Evolutionary conservation across 495 filamentous ascomycete genomes (phyloP), one percentile per base, ranked within the genome.

Genomic region (Aspergillus hancockii): DNA sequence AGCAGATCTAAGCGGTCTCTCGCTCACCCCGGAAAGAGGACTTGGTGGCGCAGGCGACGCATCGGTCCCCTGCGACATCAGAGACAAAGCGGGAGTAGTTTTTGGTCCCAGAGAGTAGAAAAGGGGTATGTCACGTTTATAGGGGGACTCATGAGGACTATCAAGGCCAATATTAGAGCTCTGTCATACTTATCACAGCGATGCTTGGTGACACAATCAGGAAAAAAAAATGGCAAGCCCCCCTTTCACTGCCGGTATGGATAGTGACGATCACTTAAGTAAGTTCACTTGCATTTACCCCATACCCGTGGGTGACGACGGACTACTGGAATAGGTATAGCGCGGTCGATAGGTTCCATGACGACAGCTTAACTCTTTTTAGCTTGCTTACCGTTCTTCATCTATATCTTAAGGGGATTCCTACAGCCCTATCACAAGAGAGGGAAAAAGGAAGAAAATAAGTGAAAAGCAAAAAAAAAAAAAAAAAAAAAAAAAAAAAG

Each of bases 51-150:
- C 45, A 36, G 36, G 45, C 19, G 63, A 49, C 47, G 59, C 62
- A 62, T 67, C 58, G 49, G 56, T 51, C 64, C 58, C 59, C 51
- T 65, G 65, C 55, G 64, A 65, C 66, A 71, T 72, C 62, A 58
- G 53, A 57, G 61, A 55, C 57, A 60, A 36, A 55, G 64, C 49
- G 57, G 64, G 55, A 47, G 45, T 59, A 52, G 51, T 67, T 32
- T 60, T 63, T 65, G 63, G 60, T 61, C 63, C 64, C 61, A 55
- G 58, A 41, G 55, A 52, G 54, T 47, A 62, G 60, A 62, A 68
- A 63, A 67, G 54, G 43, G 66, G 60, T 59, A 61, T 67, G 34
- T 45, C 51, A 62, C 60, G 58, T 45, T 40, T 58, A 21, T 47
- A 18, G 56, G 41, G 31, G 41, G 49, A 56, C 62, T 54, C 73